A percentile compares a stretch with the other conserved stretches of the same genome.
phyloP scores from a whole-genome alignment of 2,329 filamentous ascomycete genomes.

The Didymella sp. region DNA sequence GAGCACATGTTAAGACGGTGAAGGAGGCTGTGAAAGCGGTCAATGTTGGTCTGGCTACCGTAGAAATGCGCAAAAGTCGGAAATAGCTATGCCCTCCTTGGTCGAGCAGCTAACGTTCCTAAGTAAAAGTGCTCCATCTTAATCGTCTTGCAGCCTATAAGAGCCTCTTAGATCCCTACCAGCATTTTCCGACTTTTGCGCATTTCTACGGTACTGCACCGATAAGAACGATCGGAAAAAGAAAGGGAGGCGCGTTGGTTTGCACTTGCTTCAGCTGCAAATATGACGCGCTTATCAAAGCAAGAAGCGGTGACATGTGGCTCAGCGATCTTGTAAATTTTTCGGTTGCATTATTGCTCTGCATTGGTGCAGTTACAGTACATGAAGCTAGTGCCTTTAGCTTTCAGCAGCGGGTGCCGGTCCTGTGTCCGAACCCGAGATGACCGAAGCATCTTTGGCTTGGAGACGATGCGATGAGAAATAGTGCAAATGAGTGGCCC shows the following conservation, averaged over 20 bases:
- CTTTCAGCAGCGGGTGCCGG: neutral
- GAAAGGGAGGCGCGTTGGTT: neutral
- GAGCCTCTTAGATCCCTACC: too few relatives aligned
- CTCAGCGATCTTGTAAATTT: too few relatives aligned
- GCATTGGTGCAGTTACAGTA: neutral
- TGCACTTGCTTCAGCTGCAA: neutral
- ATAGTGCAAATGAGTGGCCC: slow-evolving; percentile 27
- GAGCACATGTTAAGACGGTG: neutral
- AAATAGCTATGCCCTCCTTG: too few relatives aligned
- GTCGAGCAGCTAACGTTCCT: too few relatives aligned
- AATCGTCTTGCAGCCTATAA: too few relatives aligned
- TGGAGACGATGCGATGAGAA: neutral
- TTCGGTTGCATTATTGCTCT: neutral
- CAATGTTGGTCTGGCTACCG: neutral
- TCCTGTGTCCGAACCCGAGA: neutral
- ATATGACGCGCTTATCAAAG: neutral
- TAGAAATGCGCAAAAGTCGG: too few relatives aligned
- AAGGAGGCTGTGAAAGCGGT: neutral
- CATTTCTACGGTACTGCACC: too few relatives aligned
- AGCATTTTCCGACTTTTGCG: too few relatives aligned
- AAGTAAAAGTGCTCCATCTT: too few relatives aligned
- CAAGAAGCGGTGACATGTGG: neutral
- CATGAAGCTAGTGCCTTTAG: neutral
- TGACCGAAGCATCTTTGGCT: neutral
- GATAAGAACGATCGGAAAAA: too few relatives aligned